Conservation (phyloP, 1,284 basidiomycete genomes). For the Cryptococcus sp. region DNA sequence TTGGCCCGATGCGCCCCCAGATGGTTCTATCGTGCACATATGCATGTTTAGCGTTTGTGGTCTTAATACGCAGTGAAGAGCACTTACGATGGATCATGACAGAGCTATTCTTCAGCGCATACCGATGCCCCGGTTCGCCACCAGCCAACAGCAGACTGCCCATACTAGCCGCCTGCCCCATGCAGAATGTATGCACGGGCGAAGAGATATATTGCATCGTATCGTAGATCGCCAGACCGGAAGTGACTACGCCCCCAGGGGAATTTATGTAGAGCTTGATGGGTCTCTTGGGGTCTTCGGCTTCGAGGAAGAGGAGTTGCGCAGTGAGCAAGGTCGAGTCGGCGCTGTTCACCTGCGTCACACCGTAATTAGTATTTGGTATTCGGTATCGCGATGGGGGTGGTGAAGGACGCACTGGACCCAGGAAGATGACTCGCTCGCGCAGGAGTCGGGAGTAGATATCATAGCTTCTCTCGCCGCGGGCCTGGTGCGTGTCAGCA, state of each 20-base stretch:
- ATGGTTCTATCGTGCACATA: constrained; percentile 67
- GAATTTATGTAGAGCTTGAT: constrained; percentile 94
- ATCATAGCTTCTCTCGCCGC: constrained; percentile 90
- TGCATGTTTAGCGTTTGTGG: background rate
- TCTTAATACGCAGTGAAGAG: background rate
- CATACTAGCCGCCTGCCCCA: constrained; percentile 92
- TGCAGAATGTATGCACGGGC: constrained; percentile 90
- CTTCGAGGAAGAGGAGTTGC: constrained; percentile 89
- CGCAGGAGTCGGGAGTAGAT: constrained; percentile 87
- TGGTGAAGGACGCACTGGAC: constrained; percentile 64
- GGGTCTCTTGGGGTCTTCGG: constrained; percentile 85
- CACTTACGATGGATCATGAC: constrained; percentile 94
- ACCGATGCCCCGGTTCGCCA: constrained; percentile 81
- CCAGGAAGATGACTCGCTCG: constrained; percentile 91
- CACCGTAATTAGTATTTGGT: background rate
- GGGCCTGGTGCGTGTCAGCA: constrained; percentile 60
- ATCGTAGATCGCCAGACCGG: constrained; percentile 91
- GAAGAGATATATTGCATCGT: constrained; percentile 85
- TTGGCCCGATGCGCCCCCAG: constrained; percentile 88
- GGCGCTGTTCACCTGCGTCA: constrained; percentile 9
- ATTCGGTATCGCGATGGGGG: background rate
- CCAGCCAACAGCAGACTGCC: constrained; percentile 84
- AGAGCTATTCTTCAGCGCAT: constrained; percentile 83
- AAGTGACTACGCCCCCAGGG: constrained; percentile 89
- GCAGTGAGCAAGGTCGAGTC: constrained; percentile 77